phyloP scores from a whole-genome alignment of 2,329 filamentous ascomycete species.

The Aureobasidium zeae region DNA sequence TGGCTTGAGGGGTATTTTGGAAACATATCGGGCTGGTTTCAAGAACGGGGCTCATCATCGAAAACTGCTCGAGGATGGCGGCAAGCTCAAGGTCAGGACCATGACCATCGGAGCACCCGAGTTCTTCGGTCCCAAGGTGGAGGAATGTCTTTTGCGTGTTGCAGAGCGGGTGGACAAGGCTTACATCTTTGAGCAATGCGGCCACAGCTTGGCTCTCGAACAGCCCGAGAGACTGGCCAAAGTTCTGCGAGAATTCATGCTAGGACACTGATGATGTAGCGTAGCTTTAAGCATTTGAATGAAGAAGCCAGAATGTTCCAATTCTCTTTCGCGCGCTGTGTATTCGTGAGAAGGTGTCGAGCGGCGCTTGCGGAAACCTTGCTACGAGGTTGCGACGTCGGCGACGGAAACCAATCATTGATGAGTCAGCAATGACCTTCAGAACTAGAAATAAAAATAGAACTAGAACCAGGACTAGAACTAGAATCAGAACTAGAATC shows the following conservation, averaged over 20 bases:
- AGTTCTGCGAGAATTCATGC: constrained; percentile 5
- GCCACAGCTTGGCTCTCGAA: constrained; percentile 30
- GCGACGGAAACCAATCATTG: too few relatives aligned
- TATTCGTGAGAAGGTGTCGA: too few relatives aligned
- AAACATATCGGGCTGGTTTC: constrained; percentile 29
- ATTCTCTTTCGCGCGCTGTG: too few relatives aligned
- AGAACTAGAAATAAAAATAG: too few relatives aligned
- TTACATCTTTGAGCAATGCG: constrained; percentile 30
- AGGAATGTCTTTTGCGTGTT: constrained; percentile 25
- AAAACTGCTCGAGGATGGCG: constrained; percentile 24
- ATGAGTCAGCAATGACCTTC: too few relatives aligned
- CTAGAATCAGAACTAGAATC: too few relatives aligned
- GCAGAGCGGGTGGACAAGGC: constrained; percentile 25
- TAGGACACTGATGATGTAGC: too few relatives aligned
- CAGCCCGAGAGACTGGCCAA: constrained; percentile 25
- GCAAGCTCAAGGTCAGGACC: constrained; percentile 26
- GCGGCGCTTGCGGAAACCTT: too few relatives aligned
- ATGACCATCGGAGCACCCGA: constrained; percentile 31
- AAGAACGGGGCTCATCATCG: constrained; percentile 27
- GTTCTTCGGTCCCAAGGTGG: constrained; percentile 28
- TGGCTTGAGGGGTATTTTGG: constrained; percentile 28
- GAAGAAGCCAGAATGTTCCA: too few relatives aligned
- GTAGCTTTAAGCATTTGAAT: too few relatives aligned
- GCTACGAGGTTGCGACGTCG: too few relatives aligned
- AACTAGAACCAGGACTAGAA: too few relatives aligned